These are phyloP conservation scores for Globisporangium paroecandrum DNA, from an alignment of 352 stramenopile genomes.

Conservation along the genomic window DNA sequence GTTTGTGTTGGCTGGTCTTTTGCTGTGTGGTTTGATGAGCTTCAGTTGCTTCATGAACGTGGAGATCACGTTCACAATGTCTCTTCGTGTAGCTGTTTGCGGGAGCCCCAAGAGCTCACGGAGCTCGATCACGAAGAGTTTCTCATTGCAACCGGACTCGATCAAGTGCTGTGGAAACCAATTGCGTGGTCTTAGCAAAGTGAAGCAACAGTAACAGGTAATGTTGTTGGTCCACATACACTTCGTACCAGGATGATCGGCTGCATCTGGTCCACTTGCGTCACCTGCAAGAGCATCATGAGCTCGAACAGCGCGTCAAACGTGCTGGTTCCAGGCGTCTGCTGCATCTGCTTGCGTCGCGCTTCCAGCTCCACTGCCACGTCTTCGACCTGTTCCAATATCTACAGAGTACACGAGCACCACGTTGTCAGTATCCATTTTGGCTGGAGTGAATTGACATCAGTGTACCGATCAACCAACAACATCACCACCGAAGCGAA, in stretches of 20 bases:
- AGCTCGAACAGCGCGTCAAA: slow-evolving; percentile 16
- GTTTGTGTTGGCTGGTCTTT: not conserved
- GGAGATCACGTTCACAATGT: not conserved
- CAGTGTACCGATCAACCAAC: not conserved
- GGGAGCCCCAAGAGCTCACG: slow-evolving; percentile 16
- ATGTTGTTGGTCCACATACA: not conserved
- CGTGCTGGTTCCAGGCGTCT: not conserved
- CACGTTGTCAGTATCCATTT: not conserved
- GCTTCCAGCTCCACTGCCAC: slow-evolving; percentile 7
- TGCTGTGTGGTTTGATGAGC: not conserved
- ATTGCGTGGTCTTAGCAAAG: not conserved
- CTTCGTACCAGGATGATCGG: slow-evolving; percentile 11
- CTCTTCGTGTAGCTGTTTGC: not conserved
- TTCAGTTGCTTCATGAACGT: slow-evolving; percentile 7
- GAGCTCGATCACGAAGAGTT: slow-evolving; percentile 10
- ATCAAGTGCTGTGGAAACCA: slow-evolving; percentile 8
- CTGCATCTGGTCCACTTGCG: slow-evolving; percentile 9
- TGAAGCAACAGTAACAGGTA: not conserved
- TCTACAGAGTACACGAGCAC: not conserved
- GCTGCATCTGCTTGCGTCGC: slow-evolving; percentile 14
- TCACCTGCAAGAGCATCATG: slow-evolving; percentile 16
- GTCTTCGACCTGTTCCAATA: slow-evolving; percentile 10
- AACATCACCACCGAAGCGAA: not conserved
- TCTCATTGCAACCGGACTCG: slow-evolving; percentile 9
- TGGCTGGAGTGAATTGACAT: not conserved